phyloP scores from a whole-genome alignment of 2,329 filamentous ascomycete genomes.

The Sarocladium brachiariae region DNA sequence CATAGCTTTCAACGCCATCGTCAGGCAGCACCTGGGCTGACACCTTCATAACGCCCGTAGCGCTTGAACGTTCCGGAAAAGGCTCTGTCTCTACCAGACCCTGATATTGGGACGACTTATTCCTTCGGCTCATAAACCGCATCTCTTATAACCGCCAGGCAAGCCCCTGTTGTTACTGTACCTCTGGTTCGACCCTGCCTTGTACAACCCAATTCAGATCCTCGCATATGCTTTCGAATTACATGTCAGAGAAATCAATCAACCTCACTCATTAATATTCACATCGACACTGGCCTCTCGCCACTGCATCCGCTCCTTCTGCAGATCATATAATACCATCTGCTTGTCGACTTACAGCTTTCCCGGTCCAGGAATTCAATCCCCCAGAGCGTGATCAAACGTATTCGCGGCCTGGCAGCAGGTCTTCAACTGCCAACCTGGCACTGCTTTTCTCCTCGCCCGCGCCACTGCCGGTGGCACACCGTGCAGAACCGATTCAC shows the following conservation, averaged over 20 bases:
- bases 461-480: conserved; percentile 58
- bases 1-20: background rate
- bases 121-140: background rate
- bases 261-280: conserved; percentile 3
- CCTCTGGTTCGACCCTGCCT: background rate
- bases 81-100: background rate
- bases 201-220: background rate
- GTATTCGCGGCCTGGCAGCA: background rate
- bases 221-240: conserved; percentile 1
- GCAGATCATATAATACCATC: background rate
- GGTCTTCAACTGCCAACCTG: conserved; percentile 44
- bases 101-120: background rate
- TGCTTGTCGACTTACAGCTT: background rate
- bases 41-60: background rate
- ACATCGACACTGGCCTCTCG: too few relatives aligned
- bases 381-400: too few relatives aligned
- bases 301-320: background rate
- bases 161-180: conserved; percentile 4
- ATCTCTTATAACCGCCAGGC: conserved; percentile 3
- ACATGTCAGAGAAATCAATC: background rate
- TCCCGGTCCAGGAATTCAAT: background rate
- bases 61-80: background rate
- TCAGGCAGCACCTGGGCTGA: conserved; percentile 1
- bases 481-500: conserved; percentile 39
- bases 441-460: conserved; percentile 53